phyloP scores from a whole-genome alignment of 495 filamentous ascomycete genomes.

The Hypoxylon perforatum region DNA sequence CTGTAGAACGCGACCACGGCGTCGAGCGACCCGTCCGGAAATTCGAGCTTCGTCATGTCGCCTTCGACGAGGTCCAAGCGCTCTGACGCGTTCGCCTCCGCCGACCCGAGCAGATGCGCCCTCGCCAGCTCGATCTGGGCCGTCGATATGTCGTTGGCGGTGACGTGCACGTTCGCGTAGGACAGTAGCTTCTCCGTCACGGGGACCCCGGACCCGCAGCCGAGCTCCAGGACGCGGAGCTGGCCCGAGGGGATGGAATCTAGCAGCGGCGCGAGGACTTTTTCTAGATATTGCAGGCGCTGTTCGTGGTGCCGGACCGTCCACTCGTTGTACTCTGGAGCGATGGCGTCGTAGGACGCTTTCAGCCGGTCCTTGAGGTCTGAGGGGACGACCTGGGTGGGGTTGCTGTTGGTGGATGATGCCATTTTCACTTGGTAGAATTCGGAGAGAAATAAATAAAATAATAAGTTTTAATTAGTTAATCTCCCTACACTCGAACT shows the following conservation, averaged over 20 bases:
- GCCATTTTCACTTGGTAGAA: background rate
- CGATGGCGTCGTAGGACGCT: constrained; percentile 50
- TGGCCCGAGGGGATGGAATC: background rate
- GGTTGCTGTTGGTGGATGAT: background rate
- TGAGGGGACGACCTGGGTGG: constrained; percentile 13
- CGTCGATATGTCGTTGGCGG: constrained; percentile 50
- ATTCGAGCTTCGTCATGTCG: constrained; percentile 49
- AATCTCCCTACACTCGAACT: background rate
- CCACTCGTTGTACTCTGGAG: constrained; percentile 47
- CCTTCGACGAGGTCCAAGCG: constrained; percentile 37
- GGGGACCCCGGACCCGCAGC: constrained; percentile 50
- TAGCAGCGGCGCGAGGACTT: constrained; percentile 36
- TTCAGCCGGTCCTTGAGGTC: constrained; percentile 48
- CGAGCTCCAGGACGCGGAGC: constrained; percentile 47
- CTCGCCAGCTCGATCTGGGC: constrained; percentile 42
- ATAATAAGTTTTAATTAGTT: background rate
- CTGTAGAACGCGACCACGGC: constrained; percentile 48
- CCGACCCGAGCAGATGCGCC: constrained; percentile 17
- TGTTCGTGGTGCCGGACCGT: constrained; percentile 28
- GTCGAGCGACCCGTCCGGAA: constrained; percentile 40
- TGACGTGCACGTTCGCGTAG: constrained; percentile 18
- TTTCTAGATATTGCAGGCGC: constrained; percentile 38
- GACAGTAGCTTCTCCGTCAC: constrained; percentile 41
- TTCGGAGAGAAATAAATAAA: too few species aligned
- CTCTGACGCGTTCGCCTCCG: constrained; percentile 2